Conservation (phyloP, 257 asterid genomes). For the Misopates orontium region DNA sequence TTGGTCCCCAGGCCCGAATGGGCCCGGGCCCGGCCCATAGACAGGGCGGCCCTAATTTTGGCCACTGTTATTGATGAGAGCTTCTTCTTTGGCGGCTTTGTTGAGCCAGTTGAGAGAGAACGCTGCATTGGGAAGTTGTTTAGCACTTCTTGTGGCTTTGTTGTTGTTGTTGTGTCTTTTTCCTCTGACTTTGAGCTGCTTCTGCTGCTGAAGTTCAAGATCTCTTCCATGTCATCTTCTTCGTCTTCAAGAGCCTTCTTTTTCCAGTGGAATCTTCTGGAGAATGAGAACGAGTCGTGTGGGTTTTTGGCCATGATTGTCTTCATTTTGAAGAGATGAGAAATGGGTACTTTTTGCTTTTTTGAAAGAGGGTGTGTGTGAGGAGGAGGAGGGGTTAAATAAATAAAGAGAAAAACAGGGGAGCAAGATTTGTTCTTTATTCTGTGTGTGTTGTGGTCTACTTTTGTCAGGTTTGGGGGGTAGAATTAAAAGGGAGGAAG, state of each 20-base stretch:
- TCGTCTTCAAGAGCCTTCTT: slow-evolving; percentile 56
- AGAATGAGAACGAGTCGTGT: slow-evolving; percentile 81
- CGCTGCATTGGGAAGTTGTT: slow-evolving; percentile 33
- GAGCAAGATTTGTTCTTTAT: slow-evolving; percentile 20
- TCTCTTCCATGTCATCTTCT: slow-evolving; percentile 52
- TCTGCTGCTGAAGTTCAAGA: slow-evolving; percentile 28
- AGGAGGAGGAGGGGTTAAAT: slow-evolving; percentile 14
- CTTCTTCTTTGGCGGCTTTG: slow-evolving; percentile 44
- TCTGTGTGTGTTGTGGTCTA: slow-evolving; percentile 13
- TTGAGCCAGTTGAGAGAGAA: slow-evolving; percentile 32
- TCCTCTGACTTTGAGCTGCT: too few species aligned
- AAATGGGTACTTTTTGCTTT: not conserved
- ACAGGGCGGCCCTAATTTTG: slow-evolving; percentile 50
- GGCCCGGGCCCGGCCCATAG: slow-evolving; percentile 42
- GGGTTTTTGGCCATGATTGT: slow-evolving; percentile 59
- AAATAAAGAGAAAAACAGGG: slow-evolving; percentile 4
- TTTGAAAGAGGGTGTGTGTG: too few species aligned
- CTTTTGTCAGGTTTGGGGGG: slow-evolving; percentile 34
- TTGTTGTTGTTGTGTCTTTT: slow-evolving; percentile 15
- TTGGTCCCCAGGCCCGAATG: slow-evolving; percentile 50
- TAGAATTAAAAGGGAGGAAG: slow-evolving; percentile 9
- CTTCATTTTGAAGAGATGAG: slow-evolving; percentile 47
- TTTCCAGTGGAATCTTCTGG: slow-evolving; percentile 69
- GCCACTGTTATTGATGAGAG: slow-evolving; percentile 43
- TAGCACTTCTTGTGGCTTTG: slow-evolving; percentile 29